Base-by-base conservation (phyloP, 768 basidiomycete species). In the Thelephora aurantiotincta region DNA sequence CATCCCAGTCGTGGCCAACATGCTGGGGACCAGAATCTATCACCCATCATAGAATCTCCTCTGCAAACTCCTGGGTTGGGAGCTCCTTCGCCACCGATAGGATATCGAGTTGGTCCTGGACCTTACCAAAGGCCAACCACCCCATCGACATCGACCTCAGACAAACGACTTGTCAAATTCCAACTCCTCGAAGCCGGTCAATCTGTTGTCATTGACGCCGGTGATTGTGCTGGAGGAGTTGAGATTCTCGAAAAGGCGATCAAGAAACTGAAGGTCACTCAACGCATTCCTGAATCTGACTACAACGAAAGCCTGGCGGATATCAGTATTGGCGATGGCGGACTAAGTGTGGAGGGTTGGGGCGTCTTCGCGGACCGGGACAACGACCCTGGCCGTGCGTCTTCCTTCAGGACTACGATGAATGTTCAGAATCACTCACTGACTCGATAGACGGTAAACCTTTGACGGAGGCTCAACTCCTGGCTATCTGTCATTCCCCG, bases 171-270 rank as follows among this genome's bases (percentile, higher is more conserved):
- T 18, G 82, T 99, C 57, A 97, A 92, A 60, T 96, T 99, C 59
- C 69, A 74, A 16, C 70, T 92, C 36, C 82, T 82, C 1, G 92
- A 91, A 11, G 90, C 89, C 56, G 80, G 82, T 2, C 74, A 80
- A 38, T 63, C 65, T 20, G 35, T 51, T 48, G 81, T 82, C 1
- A 78, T 98, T 50, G 82, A 93, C 58, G 80, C 91, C 12, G 75
- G 78, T 2, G 78, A 86, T 22, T 92, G 87, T 57, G 70, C 69
- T 1, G 82, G 80, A 22, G 92, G 91, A 7, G 71, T 84, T 2
- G 91, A 98, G 56, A 77, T 97, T 2, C 71, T 98, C 45, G 85
- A 89, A 54, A 80, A 83, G 54, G 92, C 87, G 1, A 67, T 99
- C 52, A 86, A 78, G 60, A 99, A 99, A 63, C 86, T 94, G 54